Evolutionary conservation across 495 filamentous ascomycete genomes (phyloP), one percentile per base, ranked within the genome.

Genomic region (Penicillium angulare): DNA sequence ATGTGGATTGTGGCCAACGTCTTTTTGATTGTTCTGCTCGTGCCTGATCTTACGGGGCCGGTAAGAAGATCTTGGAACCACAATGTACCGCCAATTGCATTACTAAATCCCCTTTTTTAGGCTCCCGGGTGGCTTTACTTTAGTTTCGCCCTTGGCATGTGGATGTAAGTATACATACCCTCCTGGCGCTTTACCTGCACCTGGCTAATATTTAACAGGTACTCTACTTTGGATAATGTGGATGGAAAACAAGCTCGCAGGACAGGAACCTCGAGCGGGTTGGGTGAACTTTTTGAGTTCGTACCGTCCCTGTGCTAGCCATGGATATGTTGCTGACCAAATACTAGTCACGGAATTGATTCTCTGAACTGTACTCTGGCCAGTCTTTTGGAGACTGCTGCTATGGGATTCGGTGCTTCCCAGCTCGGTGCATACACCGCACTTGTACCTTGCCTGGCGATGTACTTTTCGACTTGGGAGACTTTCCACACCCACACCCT

Each of bases 401-500:
- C 90, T 15, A 88, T 98, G 86, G 95, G 90, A 21, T 77, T 93
- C 27, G 93, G 93, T 32, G 79, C 87, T 7, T 86, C 86, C 7
- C 80, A 82, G 47, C 80, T 89, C 6, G 93, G 93, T 55, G 86
- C 91, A 38, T 95, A 93, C 65, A 98, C 93, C 1, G 91, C 92
- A 10, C 71, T 97, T 31, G 81, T 91, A 45, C 95, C 93, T 2
- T 95, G 90, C 56, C 73, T 98, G 7, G 89, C 93, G 18, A 98
- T 98, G 93, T 97, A 96, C 77, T 96, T 97, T 74, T 97, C 92
- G 5, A 98, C 93, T 7, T 98, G 93, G 93, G 93, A 98, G 68
- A 98, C 93, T 2, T 98, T 96, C 67, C 93, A 98, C 69, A 96
- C 93, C 1, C 93, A 98, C 68, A 97, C 95, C 0, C 76, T 98